Base-by-base conservation (phyloP, 345 rosid species). In the Gossypium anomalum region DNA sequence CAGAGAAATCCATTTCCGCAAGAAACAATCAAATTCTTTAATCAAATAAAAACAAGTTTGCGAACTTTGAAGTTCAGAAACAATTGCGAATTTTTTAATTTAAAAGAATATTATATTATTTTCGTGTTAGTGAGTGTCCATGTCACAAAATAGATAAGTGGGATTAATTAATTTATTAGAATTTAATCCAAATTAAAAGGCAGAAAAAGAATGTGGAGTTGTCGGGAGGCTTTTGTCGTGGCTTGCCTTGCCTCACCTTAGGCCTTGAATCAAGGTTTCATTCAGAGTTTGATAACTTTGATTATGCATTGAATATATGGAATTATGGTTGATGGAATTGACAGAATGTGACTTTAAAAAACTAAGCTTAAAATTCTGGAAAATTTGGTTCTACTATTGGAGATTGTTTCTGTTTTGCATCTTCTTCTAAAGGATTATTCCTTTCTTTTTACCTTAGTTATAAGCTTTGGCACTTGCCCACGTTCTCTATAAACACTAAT, bases 101-200 rank as follows among this genome's bases (percentile, higher is more conserved):
- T 78, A 78, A 81, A 70, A 55, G 34, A 12, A 23, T 23, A 25
- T 10, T 63, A 14, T 8, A 67, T 38, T 27, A 78, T 77, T 77
- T 14, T 75, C 70, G 73, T 83, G 88, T 83, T 83, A 83, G 87
- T 89, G 93, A 87, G 81, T 85, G 88, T 85, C 93, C 65, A 77
- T 86, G 91, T 79, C 71, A 38, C 74, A 80, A 57, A 81, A 79
- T 47, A 45, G 13, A 69, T 22, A 68, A 49, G 61, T 23, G 17
- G 34, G 67, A 76, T 76, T 75, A 59, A 45, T 61, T 75, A 63
- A 34, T 62, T 72, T 55, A 79, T 64, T 76, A 38, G 19, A 57
- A 51, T 51, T 47, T n/a, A 17, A 51, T 52, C 23, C 49, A 59
- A 12, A 59, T 23, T 52, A 51, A 71, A 76, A 82, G 75, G 80